Evolutionary conservation across 176 grass and related monocot species (phyloP), one percentile per base, ranked within the genome.

Genomic region (Ananas comosus): DNA sequence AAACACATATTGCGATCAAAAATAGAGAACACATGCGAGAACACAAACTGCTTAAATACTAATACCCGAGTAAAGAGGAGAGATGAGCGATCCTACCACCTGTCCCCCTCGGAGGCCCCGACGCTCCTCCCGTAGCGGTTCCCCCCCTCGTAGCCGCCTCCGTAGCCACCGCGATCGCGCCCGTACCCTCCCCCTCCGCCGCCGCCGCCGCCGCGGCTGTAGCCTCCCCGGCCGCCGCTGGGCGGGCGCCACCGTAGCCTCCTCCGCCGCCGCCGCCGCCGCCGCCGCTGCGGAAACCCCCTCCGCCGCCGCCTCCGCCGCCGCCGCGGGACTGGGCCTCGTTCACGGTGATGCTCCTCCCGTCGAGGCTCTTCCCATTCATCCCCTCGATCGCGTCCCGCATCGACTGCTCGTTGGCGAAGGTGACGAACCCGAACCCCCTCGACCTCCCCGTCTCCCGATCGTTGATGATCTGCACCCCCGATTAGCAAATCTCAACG

Each of bases 361-460:
- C 94, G 21, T 93, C 89, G 54, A 99, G 76, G 65, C 79, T 72
- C 75, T 85, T 53, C 53, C 89, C 94, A 79, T 99, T 99, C 94
- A 99, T 99, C 49, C 75, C 91, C 68, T 99, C 94, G 70, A 99
- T 99, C 67, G 94, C 94, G 63, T 93, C 94, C 56, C 91, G 80
- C 94, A 99, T 99, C 33, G 87, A 76, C 77, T 93, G 83, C 90
- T 99, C 86, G n/a, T 99, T 86, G 64, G 88, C 87, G 74, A 99
- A 99, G 23, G 94, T 93, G 24, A 99, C 90, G 82, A 99, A 99
- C 9, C 90, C 94, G 24, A 99, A 99, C 48, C 94, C 94, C 51
- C 90, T 89, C 70, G 94, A 99, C 53, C 94, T 83, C 22, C 94
- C 94, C 27, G 94, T 92, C 77, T 82, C 91, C 67, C 88, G 91